Percentiles rank a stretch among this genome's conserved stretches.
Evolutionary conservation across 352 stramenopile genomes (phyloP).

Genomic region (Globisporangium solare): DNA sequence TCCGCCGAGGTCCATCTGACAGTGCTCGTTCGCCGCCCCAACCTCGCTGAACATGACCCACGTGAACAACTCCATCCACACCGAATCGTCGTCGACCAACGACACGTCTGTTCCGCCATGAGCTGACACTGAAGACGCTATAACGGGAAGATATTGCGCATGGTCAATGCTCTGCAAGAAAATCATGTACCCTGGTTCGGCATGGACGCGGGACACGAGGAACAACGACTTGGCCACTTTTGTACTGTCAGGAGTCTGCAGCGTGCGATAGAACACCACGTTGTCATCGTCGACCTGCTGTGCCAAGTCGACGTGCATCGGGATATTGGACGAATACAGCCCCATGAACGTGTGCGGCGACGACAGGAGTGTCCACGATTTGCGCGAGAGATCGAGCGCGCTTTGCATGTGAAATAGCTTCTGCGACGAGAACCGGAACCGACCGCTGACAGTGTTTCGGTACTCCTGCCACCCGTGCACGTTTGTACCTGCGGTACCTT

Average conservation of each 20-base stretch:
- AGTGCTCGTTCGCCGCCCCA: slow-evolving; percentile 5
- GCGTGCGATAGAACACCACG: slow-evolving; percentile 14
- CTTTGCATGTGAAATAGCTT: slow-evolving; percentile 22
- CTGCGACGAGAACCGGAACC: slow-evolving; percentile 10
- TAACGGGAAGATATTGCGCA: not conserved
- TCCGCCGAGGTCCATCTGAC: slow-evolving; percentile 12
- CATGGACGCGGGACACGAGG: slow-evolving; percentile 8
- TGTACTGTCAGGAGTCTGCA: slow-evolving; percentile 12
- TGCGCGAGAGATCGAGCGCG: slow-evolving; percentile 19
- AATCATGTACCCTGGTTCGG: not conserved
- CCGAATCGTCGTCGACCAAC: slow-evolving; percentile 2
- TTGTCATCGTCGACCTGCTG: slow-evolving; percentile 15
- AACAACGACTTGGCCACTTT: slow-evolving; percentile 12
- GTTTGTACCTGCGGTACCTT: not conserved
- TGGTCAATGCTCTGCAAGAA: slow-evolving; percentile 9
- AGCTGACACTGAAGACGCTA: not conserved
- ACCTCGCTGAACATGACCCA: slow-evolving; percentile 14
- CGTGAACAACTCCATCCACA: slow-evolving; percentile 13
- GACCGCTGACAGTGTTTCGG: slow-evolving; percentile 7
- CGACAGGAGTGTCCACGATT: slow-evolving; percentile 28
- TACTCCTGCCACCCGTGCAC: slow-evolving; percentile 14
- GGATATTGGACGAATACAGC: slow-evolving; percentile 39
- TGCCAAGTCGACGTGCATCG: slow-evolving; percentile 22
- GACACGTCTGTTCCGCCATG: not conserved
- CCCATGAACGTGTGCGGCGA: slow-evolving; percentile 18